phyloP scores from a whole-genome alignment of 2,329 filamentous ascomycete genomes.

The Stagonosporopsis cucurbitacearum region DNA sequence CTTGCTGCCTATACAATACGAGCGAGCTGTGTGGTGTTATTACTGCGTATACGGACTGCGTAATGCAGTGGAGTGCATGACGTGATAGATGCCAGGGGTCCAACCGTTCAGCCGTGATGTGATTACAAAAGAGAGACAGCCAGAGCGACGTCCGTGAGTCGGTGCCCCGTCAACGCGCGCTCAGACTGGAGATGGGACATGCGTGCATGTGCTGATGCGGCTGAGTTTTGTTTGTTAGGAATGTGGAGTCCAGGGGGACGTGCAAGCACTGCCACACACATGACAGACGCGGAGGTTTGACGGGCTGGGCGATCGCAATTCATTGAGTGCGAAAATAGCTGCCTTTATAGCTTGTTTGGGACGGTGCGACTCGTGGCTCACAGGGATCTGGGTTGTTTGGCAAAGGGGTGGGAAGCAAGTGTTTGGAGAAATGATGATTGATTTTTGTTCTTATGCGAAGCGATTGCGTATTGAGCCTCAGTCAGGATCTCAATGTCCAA shows the following conservation, averaged over 20 bases:
- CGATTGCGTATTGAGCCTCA: conserved; percentile 18
- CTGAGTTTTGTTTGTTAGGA: conserved; percentile 11
- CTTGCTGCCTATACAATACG: not conserved
- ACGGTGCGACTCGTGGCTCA: conserved; percentile 3
- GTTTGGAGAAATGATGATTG: conserved; percentile 2
- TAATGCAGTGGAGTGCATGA: conserved; percentile 15
- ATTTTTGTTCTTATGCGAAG: conserved; percentile 18
- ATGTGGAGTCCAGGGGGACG: conserved; percentile 9
- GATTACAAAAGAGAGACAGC: not conserved
- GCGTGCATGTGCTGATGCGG: conserved; percentile 10
- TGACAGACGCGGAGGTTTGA: not conserved
- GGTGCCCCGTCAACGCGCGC: conserved; percentile 17
- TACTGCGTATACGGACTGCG: not conserved
- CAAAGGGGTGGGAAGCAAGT: conserved; percentile 6
- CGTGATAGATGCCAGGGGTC: not conserved
- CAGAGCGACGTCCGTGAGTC: too few species aligned
- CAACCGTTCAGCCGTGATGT: not conserved
- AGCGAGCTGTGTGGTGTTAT: too few species aligned
- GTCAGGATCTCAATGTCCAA: conserved; percentile 21
- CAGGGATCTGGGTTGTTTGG: conserved; percentile 12
- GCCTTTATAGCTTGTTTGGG: not conserved
- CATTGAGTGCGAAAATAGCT: conserved; percentile 4
- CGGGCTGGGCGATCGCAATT: conserved; percentile 11
- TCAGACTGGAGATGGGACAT: conserved; percentile 3
- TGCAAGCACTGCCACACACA: conserved; percentile 18